Base-by-base conservation (phyloP, 148 eudicot genomes). In the Nyssa sinensis region DNA sequence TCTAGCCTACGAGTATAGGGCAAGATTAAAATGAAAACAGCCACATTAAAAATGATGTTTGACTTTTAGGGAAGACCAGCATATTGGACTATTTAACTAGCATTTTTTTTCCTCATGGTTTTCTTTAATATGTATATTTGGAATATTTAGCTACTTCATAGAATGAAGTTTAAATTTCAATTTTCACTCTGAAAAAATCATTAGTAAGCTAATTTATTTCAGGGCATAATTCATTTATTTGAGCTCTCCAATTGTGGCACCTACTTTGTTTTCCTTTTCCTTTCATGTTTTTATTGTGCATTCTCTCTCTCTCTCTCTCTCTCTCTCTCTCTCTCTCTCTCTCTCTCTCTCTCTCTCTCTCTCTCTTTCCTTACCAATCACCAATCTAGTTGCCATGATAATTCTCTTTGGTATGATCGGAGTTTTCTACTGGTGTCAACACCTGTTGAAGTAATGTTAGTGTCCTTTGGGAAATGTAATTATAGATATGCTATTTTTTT, bases 401-500 rank as follows among this genome's bases (percentile, higher is more conserved):
- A 21, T 59, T 21, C 23, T 62, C 27, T 30, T 13, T 55, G 59
- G 24, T 44, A 37, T 60, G 34, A 44, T 10, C 23, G 17, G n/a
- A n/a, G 23, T n/a, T n/a, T n/a, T 27, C 4, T 16, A 2, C 9
- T 49, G 34, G 4, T 61, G 10, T 41, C 28, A 41, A 3, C 53
- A 62, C 21, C 1, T 27, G 35, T 44, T 49, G 39, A 19, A 32
- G 16, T 60, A 23, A 4, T 34, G 12, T 66, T 34, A 29, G 10
- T 37, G 53, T 62, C 27, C 27, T 31, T 7, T 60, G 11, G 28
- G 44, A 30, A 33, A 24, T 57, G 24, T 23, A n/a, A 68, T 66
- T 27, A 53, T 11, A 14, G 16, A 51, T 12, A 31, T 80, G 34
- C 62, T 23, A 21, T 55, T 66, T 24, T 72, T 60, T 80, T 79